These are phyloP conservation scores for Phytophthora macrochlamydospora DNA, from an alignment of 352 stramenopile genomes.

Conservation along the genomic window DNA sequence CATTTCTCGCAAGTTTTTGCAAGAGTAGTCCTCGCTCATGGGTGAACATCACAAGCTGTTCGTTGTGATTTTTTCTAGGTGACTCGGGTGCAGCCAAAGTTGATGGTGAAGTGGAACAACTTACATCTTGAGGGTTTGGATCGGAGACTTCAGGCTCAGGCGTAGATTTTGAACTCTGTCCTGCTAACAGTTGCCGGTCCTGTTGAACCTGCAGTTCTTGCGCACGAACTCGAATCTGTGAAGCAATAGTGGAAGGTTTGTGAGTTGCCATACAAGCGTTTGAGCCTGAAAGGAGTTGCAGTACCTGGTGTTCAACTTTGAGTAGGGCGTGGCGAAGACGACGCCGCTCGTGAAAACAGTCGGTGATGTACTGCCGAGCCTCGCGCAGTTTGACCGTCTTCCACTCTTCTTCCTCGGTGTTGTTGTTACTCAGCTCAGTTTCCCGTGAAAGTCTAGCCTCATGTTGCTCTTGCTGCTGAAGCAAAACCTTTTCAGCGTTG, in stretches of 20 bases:
- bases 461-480: conserved; percentile 32
- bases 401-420: conserved; percentile 26
- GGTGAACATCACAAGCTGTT: conserved; percentile 17
- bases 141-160: neutral
- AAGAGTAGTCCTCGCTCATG: conserved; percentile 23
- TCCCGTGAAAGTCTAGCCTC: neutral
- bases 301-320: conserved; percentile 79
- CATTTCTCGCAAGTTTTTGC: conserved; percentile 37
- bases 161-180: neutral
- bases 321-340: conserved; percentile 76
- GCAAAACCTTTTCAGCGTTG: conserved; percentile 73
- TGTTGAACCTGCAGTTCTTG: conserved; percentile 10
- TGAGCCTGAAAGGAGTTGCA: neutral
- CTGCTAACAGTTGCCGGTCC: neutral
- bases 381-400: conserved; percentile 38
- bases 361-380: conserved; percentile 72
- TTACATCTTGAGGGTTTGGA: neutral
- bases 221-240: conserved; percentile 15
- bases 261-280: no score
- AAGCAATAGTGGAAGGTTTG: neutral
- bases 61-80: conserved; percentile 1
- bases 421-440: conserved; percentile 27
- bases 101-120: no score
- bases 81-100: neutral
- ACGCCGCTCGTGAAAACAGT: conserved; percentile 89